phyloP scores from a whole-genome alignment of 805 yeast genomes.

The Ogataea paraovalis region DNA sequence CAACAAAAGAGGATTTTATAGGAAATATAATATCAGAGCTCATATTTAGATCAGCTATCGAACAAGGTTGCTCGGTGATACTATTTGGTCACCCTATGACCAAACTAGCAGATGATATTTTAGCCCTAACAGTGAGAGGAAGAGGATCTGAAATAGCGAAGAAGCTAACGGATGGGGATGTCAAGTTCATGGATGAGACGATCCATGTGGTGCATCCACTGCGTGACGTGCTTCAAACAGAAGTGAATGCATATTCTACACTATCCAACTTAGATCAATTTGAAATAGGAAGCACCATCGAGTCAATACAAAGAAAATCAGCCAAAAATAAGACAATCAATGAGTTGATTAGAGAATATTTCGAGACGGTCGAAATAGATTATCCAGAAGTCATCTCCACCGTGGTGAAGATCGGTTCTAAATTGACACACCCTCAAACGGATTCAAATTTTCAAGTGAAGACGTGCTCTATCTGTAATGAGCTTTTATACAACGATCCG shows the following conservation, averaged over 20 bases:
- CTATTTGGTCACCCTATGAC: constrained; percentile 81
- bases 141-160: constrained; percentile 67
- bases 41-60: constrained; percentile 42
- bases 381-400: constrained; percentile 91
- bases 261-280: constrained; percentile 38
- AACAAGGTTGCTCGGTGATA: constrained; percentile 48
- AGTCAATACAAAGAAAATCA: constrained; percentile 34
- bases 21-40: constrained; percentile 44
- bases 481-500: constrained; percentile 52
- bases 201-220: constrained; percentile 62
- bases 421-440: constrained; percentile 49
- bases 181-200: constrained; percentile 26
- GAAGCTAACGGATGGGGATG: constrained; percentile 43
- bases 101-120: constrained; percentile 70
- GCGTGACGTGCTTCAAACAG: constrained; percentile 69
- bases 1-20: constrained; percentile 63
- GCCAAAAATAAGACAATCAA: constrained; percentile 76
- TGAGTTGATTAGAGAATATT: constrained; percentile 72
- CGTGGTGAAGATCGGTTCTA: constrained; percentile 84
- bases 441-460: constrained; percentile 11
- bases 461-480: constrained; percentile 56
- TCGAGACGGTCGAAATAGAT: constrained; percentile 63
- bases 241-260: constrained; percentile 53
- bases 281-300: constrained; percentile 15
- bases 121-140: constrained; percentile 80